phyloP scores from a whole-genome alignment of 2,329 filamentous ascomycete genomes.

The Microcyclospora tardicrescens region DNA sequence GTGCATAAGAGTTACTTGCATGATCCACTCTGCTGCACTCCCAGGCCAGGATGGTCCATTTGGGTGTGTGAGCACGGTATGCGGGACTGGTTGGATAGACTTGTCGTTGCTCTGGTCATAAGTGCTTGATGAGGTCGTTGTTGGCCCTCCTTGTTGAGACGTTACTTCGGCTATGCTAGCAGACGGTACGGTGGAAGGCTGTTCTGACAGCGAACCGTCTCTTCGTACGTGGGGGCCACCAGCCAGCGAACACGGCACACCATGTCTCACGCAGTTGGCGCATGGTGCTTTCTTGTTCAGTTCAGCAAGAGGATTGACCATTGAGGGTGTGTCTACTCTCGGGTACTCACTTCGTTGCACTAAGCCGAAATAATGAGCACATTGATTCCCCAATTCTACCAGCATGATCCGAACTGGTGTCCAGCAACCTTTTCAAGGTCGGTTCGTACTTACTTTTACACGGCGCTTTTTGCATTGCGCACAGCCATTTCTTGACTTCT shows the following conservation, averaged over 20 bases:
- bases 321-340: no score
- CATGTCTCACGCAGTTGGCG: constrained; percentile 19
- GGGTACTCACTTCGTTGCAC: constrained; percentile 15
- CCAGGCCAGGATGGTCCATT: no score
- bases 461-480: constrained; percentile 21
- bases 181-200: constrained; percentile 11
- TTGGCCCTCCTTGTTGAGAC: constrained; percentile 6
- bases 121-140: constrained; percentile 15
- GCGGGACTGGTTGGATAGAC: no score
- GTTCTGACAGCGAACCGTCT: constrained; percentile 15
- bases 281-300: constrained; percentile 11
- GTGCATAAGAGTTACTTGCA: constrained; percentile 21
- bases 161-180: constrained; percentile 1
- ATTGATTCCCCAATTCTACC: not conserved
- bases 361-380: constrained; percentile 1
- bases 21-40: constrained; percentile 10
- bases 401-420: no score
- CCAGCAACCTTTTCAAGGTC: no score
- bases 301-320: no score
- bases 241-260: constrained; percentile 19
- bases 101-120: constrained; percentile 2
- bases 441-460: constrained; percentile 15
- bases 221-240: constrained; percentile 17
- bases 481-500: constrained; percentile 19
- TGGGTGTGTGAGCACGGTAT: no score